Evolutionary conservation across 163 green algal species (phyloP), one percentile per base, ranked within the genome.

Genomic region (Trebouxia gelatinosa): DNA sequence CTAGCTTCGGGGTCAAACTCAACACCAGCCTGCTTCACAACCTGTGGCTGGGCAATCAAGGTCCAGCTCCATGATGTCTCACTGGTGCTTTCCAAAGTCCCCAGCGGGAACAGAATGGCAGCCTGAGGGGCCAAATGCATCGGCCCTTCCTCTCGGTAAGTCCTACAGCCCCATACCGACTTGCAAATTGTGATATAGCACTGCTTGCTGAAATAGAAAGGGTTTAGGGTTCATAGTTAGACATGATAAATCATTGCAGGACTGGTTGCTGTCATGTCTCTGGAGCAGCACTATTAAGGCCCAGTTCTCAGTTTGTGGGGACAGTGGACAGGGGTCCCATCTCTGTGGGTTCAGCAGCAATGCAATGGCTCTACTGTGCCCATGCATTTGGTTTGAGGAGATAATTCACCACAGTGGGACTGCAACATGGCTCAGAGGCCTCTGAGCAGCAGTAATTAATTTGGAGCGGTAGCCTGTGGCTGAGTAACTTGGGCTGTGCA

Each of bases 41-140:
- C 3, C 0, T n/a, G 28, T 1, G 82, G 31, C 5, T 74, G 82
- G 0, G 66, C 65, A 29, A 28, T 34, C 2, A 62, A 17, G 6
- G 68, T 70, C 82, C 82, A 86, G 40, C 77, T 72, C 59, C 79
- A 70, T 39, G 78, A 37, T 2, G 48, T 72, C 11, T 75, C 62
- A 11, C 59, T 81, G 48, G 83, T 76, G 6, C 71, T 74, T n/a
- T 82, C 75, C 11, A 86, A 43, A 31, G 83, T 70, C 0, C 74
- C 82, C 70, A 86, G n/a, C 6, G 40, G n/a, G 28, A 75, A 54
- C 2, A 71, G 4, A 34, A 71, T 50, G 34, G 35, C 62, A 50
- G 16, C 43, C 23, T 21, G 26, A 11, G 6, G 11, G n/a, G 6
- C 17, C 11, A 32, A 23, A 13, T 54, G 11, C 43, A 54, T 23